Evolutionary conservation across 805 yeast species (phyloP).

Genomic region (Wickerhamomyces alni): DNA sequence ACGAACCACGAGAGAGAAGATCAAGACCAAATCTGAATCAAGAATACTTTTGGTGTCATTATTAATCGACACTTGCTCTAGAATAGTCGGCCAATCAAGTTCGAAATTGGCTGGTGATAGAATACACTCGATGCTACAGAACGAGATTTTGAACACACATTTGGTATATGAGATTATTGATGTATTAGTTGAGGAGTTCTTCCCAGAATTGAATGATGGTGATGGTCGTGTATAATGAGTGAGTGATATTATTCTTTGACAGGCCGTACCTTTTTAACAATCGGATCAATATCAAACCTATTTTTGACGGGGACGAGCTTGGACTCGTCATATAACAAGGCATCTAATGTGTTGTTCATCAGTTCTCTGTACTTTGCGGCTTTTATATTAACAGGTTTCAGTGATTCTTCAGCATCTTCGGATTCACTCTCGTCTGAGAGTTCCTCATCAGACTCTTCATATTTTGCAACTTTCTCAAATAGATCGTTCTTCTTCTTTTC

Average conservation of each 20-base stretch:
- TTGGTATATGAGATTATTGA: constrained; percentile 57
- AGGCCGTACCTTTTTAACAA: no score
- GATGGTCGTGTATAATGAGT: no score
- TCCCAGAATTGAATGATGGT: constrained; percentile 15
- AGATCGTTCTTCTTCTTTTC: neutral
- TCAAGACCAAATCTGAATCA: constrained; percentile 53
- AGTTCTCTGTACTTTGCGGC: no score
- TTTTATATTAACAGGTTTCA: no score
- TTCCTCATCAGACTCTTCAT: no score
- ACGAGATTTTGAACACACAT: constrained; percentile 62
- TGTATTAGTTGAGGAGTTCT: constrained; percentile 38
- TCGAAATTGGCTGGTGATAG: constrained; percentile 57
- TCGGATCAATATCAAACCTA: no score
- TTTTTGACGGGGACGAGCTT: no score
- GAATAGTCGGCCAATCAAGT: constrained; percentile 64
- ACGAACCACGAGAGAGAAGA: constrained; percentile 46
- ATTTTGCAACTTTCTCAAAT: no score
- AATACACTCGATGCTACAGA: constrained; percentile 65
- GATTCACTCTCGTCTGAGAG: no score
- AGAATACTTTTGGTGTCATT: constrained; percentile 47
- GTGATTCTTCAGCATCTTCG: no score
- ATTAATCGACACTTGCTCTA: constrained; percentile 59
- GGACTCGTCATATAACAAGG: neutral
- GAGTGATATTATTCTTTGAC: no score
- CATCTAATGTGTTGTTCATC: neutral